Base-by-base conservation (phyloP, 805 yeast species). In the Hanseniaspora occidentalis region DNA sequence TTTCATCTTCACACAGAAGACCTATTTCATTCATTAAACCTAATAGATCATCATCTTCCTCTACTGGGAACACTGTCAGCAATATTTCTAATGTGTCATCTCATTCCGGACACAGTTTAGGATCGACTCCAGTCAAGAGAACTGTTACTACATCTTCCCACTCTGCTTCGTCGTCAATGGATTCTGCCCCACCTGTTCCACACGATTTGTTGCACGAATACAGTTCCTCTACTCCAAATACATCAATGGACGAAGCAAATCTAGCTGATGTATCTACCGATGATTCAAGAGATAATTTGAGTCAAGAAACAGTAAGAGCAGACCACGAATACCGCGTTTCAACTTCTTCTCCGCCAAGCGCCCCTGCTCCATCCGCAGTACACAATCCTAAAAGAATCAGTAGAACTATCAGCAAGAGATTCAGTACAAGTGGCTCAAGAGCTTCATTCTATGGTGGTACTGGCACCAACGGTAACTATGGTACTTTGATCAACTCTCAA, bases 1-100 rank as follows among this genome's bases (percentile, higher is more conserved):
- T 62, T 1, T 60, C 76, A 2, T 69, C 75, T 6, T 66, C 75
- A 3, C 70, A 64, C 42, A 70, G 65, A 47, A 69, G 64, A 51
- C 65, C 71, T 0, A 69, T 69, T n/a, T 67, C 74, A 0, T 70
- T 67, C 49, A 63, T 59, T 43, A 61, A 53, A 45, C 39, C 56
- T 25, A 53, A 17, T 14, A 26, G 34, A 6, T 31, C 25, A 14
- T 31, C 35, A 5, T 23, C 36, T 19, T 38, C 41, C 4, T 36
- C 58, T 8, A 54, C 56, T 40, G 46, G 47, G 27, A 48, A 54
- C 9, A 41, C 49, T 6, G 46, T 48, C 8, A 53, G 53, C 31
- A 43, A 46, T 16, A 46, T 51, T 19, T 53, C 57, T 14, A 42
- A 48, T 9, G 43, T 44, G 19, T 43, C 45, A 25, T 38, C 47